A percentile compares a stretch with the other conserved stretches of the same genome.
These are phyloP conservation scores for Globisporangium alternatum DNA, from an alignment of 352 stramenopile species.

Conservation along the genomic window DNA sequence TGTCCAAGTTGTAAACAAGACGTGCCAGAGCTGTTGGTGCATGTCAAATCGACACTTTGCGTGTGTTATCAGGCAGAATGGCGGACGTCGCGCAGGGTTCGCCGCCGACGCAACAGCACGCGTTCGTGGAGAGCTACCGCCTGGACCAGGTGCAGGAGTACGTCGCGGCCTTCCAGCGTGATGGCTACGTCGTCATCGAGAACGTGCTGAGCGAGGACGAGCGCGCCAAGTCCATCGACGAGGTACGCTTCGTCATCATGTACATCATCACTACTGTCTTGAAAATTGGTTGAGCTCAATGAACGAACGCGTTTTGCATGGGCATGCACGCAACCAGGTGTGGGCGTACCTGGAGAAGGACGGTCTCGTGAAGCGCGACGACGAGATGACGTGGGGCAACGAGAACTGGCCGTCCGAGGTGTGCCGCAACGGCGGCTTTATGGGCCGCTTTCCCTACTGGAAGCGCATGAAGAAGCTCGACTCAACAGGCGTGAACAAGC, in stretches of 20 bases:
- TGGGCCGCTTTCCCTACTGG: slow-evolving; percentile 47
- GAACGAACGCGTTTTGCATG: neutral
- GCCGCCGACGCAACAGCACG: neutral
- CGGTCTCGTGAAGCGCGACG: slow-evolving; percentile 33
- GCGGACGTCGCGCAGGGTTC: slow-evolving; percentile 1
- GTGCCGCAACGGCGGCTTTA: slow-evolving; percentile 48
- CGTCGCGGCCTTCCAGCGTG: slow-evolving; percentile 33
- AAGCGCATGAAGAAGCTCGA: slow-evolving; percentile 59
- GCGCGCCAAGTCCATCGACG: slow-evolving; percentile 31
- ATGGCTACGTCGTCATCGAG: slow-evolving; percentile 47
- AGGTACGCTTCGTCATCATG: slow-evolving; percentile 15
- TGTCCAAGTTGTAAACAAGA: neutral
- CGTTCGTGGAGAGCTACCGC: slow-evolving; percentile 18
- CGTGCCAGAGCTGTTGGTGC: neutral
- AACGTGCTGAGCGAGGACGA: slow-evolving; percentile 33
- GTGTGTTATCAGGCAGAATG: slow-evolving; percentile 12
- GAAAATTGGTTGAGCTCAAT: neutral
- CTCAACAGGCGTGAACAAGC: slow-evolving; percentile 34
- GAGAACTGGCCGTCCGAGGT: slow-evolving; percentile 43
- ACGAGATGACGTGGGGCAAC: slow-evolving; percentile 42
- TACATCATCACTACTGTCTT: neutral
- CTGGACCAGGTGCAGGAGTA: slow-evolving; percentile 34
- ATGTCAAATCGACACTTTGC: neutral
- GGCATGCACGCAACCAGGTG: slow-evolving; percentile 13
- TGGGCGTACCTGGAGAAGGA: slow-evolving; percentile 47